A percentile compares a stretch with the other conserved stretches of the same genome.
These are phyloP conservation scores for Oryza meyeriana DNA, from an alignment of 176 grass and related monocot genomes.

Conservation along the genomic window DNA sequence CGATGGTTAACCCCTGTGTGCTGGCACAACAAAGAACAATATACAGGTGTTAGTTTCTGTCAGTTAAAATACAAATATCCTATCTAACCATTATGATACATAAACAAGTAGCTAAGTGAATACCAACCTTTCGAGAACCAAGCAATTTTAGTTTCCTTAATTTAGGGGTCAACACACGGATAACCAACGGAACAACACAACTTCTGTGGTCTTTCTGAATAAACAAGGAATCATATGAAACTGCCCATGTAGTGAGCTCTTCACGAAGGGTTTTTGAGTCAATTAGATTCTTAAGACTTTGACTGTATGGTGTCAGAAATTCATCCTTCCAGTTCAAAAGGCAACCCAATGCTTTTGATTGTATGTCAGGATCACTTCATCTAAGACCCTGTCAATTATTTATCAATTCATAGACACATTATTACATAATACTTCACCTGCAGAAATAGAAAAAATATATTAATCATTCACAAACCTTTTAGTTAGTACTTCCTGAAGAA, in stretches of 20 bases:
- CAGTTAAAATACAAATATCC: slow-evolving; percentile 17
- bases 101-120: slow-evolving; percentile 25
- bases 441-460: slow-evolving; percentile 15
- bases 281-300: slow-evolving; percentile 73
- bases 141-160: slow-evolving; percentile 78
- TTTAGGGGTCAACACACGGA: slow-evolving; percentile 81
- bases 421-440: neutral
- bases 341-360: slow-evolving; percentile 83
- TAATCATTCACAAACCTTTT: slow-evolving; percentile 57
- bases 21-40: slow-evolving; percentile 46
- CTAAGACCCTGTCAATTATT: slow-evolving; percentile 68
- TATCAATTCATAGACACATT: neutral
- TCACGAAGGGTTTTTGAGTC: slow-evolving; percentile 70
- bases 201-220: slow-evolving; percentile 78
- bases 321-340: slow-evolving; percentile 89
- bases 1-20: slow-evolving; percentile 75
- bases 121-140: slow-evolving; percentile 85
- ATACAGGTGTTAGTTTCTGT: slow-evolving; percentile 26
- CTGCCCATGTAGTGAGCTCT: slow-evolving; percentile 87
- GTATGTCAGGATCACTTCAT: slow-evolving; percentile 82
- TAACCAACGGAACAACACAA: slow-evolving; percentile 68
- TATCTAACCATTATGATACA: neutral
- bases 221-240: slow-evolving; percentile 65
- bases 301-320: slow-evolving; percentile 55
- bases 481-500: slow-evolving; percentile 71